Evolutionary conservation across 1,284 basidiomycete genomes (phyloP).

Genomic region (Ganoderma meredithae): DNA sequence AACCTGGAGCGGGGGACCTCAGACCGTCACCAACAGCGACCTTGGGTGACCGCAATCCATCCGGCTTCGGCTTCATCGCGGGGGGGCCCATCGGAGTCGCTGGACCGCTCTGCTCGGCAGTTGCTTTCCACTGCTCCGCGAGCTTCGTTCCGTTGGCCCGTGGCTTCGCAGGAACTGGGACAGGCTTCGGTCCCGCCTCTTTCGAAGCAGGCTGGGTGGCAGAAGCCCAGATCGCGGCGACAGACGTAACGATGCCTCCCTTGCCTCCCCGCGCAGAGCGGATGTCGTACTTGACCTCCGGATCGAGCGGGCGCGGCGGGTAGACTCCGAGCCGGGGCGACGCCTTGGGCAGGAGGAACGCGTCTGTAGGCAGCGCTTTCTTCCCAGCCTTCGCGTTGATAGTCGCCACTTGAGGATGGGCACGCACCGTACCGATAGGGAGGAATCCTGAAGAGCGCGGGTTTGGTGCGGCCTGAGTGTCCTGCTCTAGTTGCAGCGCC

Average conservation of each 20-base stretch:
- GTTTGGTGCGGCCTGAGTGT: conserved; percentile 56
- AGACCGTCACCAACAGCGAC: neutral
- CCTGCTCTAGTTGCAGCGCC: conserved; percentile 8
- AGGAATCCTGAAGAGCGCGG: conserved; percentile 79
- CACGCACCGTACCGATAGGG: conserved; percentile 59
- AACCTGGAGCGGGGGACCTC: neutral
- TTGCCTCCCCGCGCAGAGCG: conserved; percentile 80
- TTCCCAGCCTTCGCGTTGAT: conserved; percentile 11
- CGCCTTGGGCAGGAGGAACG: conserved; percentile 25
- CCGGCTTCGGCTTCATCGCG: conserved; percentile 24
- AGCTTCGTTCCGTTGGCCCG: conserved; percentile 18
- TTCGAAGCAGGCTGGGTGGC: conserved; percentile 33
- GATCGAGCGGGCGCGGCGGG: conserved; percentile 47
- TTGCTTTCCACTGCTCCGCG: conserved; percentile 25
- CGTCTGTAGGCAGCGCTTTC: conserved; percentile 22
- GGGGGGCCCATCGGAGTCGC: neutral
- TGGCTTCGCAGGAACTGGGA: conserved; percentile 6
- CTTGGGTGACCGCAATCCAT: conserved; percentile 5
- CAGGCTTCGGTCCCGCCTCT: conserved; percentile 8
- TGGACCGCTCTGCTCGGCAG: neutral
- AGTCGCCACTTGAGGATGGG: conserved; percentile 9
- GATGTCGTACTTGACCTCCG: conserved; percentile 72
- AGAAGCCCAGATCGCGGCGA: conserved; percentile 76
- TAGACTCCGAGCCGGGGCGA: conserved; percentile 39
- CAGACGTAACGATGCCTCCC: conserved; percentile 78